Conservation (phyloP, 768 basidiomycete species). For the Rossbeevera mucosa region DNA sequence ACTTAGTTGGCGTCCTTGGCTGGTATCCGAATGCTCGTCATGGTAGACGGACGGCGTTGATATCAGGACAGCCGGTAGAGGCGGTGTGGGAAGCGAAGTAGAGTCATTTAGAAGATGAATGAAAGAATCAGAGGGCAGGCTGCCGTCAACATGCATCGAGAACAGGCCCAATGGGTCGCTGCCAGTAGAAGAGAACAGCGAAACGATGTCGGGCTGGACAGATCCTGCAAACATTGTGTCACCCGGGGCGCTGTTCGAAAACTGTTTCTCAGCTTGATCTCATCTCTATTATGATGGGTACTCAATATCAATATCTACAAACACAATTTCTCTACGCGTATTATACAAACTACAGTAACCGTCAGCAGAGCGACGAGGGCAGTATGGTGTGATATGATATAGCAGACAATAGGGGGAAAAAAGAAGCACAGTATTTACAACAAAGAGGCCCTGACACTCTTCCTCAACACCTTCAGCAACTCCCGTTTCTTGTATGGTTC, state of each 20-base stretch:
- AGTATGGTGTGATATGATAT: constrained; percentile 12
- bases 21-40: constrained; percentile 29
- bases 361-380: not conserved
- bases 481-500: constrained; percentile 50
- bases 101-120: constrained; percentile 60
- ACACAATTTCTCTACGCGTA: constrained; percentile 1
- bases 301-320: not conserved
- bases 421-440: constrained; percentile 6
- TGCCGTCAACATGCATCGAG: constrained; percentile 40
- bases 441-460: constrained; percentile 30
- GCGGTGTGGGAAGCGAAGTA: constrained; percentile 44
- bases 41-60: constrained; percentile 33
- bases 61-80: constrained; percentile 44
- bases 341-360: constrained; percentile 1
- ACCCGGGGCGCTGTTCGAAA: constrained; percentile 4
- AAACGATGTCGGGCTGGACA: constrained; percentile 61
- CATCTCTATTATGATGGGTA: not conserved
- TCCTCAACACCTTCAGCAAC: constrained; percentile 52
- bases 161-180: constrained; percentile 60
- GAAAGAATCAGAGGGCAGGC: constrained; percentile 58
- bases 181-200: constrained; percentile 70
- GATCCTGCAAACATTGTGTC: constrained; percentile 47
- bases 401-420: constrained; percentile 4
- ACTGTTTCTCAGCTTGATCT: constrained; percentile 16
- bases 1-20: constrained; percentile 37